Evolutionary conservation across 352 stramenopile genomes (phyloP), one percentile per base, ranked within the genome.

Genomic region (Hyphochytrium catenoides): DNA sequence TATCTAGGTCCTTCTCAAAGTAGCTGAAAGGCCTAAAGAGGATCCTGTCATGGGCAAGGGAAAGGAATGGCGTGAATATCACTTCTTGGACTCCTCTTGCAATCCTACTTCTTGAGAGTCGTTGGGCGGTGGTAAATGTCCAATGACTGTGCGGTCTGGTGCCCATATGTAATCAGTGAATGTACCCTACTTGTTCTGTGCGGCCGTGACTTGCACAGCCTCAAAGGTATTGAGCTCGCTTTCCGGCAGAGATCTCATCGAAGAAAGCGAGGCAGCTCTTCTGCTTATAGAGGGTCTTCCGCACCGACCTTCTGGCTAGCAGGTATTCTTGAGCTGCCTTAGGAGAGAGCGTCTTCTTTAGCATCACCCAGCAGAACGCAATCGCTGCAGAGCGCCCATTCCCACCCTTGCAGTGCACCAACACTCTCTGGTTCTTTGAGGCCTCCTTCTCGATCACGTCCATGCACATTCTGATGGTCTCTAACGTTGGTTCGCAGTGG

Each of bases 401-500:
- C 23, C 86, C 86, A 23, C 77, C 75, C 54, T 92, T 90, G 61
- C 86, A 96, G 49, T 95, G 86, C 31, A 96, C 78, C 43, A 94
- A 94, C n/a, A 93, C 84, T 20, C 68, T 57, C 23, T 76, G 73
- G 16, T 79, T 81, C 35, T 54, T 51, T 17, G 63, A 46, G 27
- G 75, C 57, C 44, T 93, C 73, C 33, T 81, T 54, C 41, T 76
- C 30, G 42, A 94, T 91, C 40, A 93, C 93, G 9, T 58, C 52
- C 20, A 93, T 68, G 5, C 70, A 74, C 6, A 50, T 50, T 39
- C 74, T 44, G 16, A 89, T 43, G 26, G 68, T 57, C 21, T 50
- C 50, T 1, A 83, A 38, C 2, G 62, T 65, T 14, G 71, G 72
- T 44, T 90, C 72, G 7, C 48, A 67, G 50, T 85, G 70, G 56